Conservation (phyloP, 306 rosid species). For the Cicer bijugum region DNA sequence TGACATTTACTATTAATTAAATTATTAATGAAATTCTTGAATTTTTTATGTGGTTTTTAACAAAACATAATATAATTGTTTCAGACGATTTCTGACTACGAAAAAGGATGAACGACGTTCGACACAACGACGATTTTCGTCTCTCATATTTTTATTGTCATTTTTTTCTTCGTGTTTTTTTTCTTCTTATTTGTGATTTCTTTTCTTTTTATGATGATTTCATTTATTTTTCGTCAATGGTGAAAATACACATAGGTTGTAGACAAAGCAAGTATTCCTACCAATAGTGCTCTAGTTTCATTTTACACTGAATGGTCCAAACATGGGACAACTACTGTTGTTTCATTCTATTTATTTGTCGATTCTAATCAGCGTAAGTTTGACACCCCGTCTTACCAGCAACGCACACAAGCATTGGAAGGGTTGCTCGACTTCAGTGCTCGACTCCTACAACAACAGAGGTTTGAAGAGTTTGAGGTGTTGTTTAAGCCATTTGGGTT, state of each 20-base stretch:
- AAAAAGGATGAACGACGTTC: too few relatives aligned
- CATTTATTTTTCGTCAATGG: too few relatives aligned
- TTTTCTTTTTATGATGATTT: too few relatives aligned
- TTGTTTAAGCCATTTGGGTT: slow-evolving; percentile 88
- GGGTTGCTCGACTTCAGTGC: slow-evolving; percentile 97
- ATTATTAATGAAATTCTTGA: too few relatives aligned
- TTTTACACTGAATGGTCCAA: slow-evolving; percentile 55
- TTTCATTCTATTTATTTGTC: slow-evolving; percentile 76
- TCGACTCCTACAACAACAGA: slow-evolving; percentile 72
- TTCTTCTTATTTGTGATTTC: too few relatives aligned
- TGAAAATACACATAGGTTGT: slow-evolving; percentile 20
- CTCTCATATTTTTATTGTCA: too few relatives aligned
- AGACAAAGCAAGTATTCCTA: slow-evolving; percentile 58
- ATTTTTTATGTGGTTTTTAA: too few relatives aligned
- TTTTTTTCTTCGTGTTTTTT: too few relatives aligned
- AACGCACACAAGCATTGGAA: slow-evolving; percentile 93
- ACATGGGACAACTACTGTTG: slow-evolving; percentile 66
- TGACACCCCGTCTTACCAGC: slow-evolving; percentile 80
- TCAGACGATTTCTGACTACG: too few relatives aligned
- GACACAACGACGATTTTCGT: too few relatives aligned
- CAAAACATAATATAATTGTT: too few relatives aligned
- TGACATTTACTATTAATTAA: too few relatives aligned
- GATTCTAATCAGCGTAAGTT: slow-evolving; percentile 59
- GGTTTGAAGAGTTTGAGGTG: slow-evolving; percentile 92
- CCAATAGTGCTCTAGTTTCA: slow-evolving; percentile 48